phyloP scores from a whole-genome alignment of 2,329 filamentous ascomycete genomes.

The Leptodontidium sp. region DNA sequence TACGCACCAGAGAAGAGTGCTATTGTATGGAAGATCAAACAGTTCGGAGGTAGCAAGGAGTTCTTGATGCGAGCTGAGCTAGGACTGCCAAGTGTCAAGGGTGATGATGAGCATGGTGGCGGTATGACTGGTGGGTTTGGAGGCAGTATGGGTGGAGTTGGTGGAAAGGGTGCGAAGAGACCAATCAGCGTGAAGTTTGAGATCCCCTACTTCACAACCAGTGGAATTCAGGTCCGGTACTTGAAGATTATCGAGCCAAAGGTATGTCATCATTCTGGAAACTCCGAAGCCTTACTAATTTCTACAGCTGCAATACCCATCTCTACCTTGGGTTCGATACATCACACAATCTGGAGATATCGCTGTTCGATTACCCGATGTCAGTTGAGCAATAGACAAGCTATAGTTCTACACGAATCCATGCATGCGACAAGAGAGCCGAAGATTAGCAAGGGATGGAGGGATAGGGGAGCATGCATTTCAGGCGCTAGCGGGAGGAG shows the following conservation, averaged over 20 bases:
- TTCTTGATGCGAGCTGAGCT: constrained; percentile 98
- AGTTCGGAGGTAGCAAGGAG: constrained; percentile 98
- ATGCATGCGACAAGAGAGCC: background rate
- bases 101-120: constrained; percentile 93
- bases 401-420: background rate
- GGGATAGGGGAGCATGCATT: constrained; percentile 21
- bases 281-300: constrained; percentile 21
- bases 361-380: constrained; percentile 89
- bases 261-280: constrained; percentile 62
- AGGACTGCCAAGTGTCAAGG: constrained; percentile 90
- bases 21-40: constrained; percentile 99
- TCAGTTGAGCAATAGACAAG: constrained; percentile 37
- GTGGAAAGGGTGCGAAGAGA: constrained; percentile 86
- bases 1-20: constrained; percentile 97
- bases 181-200: constrained; percentile 99
- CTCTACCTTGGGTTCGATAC: constrained; percentile 96
- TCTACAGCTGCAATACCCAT: constrained; percentile 91
- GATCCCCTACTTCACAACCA: constrained; percentile 99
- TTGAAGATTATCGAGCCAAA: constrained; percentile 99
- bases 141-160: constrained; percentile 93
- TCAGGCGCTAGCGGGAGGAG: constrained; percentile 23
- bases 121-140: constrained; percentile 98
- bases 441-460: background rate
- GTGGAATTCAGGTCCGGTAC: constrained; percentile 97
- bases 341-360: constrained; percentile 99